phyloP scores from a whole-genome alignment of 1,284 basidiomycete genomes.

The Apiotrichum gracile region DNA sequence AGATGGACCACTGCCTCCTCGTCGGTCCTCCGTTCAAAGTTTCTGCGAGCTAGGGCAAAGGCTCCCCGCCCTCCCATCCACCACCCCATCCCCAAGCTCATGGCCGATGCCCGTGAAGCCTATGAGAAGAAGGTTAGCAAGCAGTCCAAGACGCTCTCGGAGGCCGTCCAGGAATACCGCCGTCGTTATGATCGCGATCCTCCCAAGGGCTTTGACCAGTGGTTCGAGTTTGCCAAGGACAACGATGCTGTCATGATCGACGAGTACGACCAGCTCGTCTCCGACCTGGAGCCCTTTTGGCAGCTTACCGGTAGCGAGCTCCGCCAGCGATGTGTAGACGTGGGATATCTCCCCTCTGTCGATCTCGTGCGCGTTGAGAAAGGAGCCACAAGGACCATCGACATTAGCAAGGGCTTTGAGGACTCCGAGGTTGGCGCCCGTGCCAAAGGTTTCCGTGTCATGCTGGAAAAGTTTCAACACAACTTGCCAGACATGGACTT shows the following conservation, averaged over 20 bases:
- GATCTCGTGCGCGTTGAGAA: constrained; percentile 69
- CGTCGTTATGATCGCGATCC: constrained; percentile 69
- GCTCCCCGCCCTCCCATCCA: constrained; percentile 45
- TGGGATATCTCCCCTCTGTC: constrained; percentile 72
- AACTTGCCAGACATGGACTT: constrained; percentile 86
- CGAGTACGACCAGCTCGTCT: constrained; percentile 78
- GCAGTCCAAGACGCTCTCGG: constrained; percentile 69
- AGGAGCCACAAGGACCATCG: constrained; percentile 60
- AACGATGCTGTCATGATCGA: constrained; percentile 75
- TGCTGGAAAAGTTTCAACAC: constrained; percentile 64
- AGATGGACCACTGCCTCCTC: constrained; percentile 45
- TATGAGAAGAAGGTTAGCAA: constrained; percentile 61
- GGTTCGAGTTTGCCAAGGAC: constrained; percentile 74
- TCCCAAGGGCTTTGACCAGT: constrained; percentile 79
- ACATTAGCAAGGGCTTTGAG: constrained; percentile 57
- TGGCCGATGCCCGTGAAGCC: constrained; percentile 65
- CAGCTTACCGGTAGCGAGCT: constrained; percentile 65
- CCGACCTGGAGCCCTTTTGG: constrained; percentile 78
- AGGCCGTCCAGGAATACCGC: constrained; percentile 72
- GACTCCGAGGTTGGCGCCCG: constrained; percentile 68
- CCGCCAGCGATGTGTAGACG: constrained; percentile 63
- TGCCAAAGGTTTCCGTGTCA: constrained; percentile 65
- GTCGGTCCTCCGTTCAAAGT: constrained; percentile 43
- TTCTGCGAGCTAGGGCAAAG: constrained; percentile 38
- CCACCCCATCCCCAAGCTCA: constrained; percentile 76